Percentiles rank a stretch among this genome's conserved stretches.
Evolutionary conservation across 371 early-diverging fungal species (phyloP).

Genomic region (Apophysomyces ossiformis): DNA sequence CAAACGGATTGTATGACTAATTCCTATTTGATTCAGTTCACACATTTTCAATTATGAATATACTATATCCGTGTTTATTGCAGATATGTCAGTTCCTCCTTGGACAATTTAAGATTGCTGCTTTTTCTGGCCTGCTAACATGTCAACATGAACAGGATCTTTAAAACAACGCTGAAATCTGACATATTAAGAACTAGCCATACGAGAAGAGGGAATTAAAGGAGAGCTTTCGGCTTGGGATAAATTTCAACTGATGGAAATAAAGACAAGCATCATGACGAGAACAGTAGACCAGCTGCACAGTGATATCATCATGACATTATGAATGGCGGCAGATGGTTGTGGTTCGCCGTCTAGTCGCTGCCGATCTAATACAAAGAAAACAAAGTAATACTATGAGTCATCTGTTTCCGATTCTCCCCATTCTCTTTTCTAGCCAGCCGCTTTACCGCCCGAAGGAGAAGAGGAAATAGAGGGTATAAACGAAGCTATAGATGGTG

Average conservation of each 20-base stretch:
- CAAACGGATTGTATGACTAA: too few relatives aligned
- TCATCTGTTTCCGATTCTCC: too few relatives aligned
- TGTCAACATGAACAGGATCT: too few relatives aligned
- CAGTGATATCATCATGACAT: neutral
- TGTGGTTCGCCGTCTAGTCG: neutral
- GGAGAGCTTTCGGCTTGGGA: neutral
- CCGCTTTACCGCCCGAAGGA: neutral
- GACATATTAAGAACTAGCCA: too few relatives aligned
- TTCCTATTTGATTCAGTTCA: too few relatives aligned
- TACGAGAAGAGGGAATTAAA: too few relatives aligned
- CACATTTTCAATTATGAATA: too few relatives aligned
- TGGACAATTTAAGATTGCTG: too few relatives aligned
- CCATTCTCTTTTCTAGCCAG: too few relatives aligned
- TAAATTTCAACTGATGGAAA: neutral
- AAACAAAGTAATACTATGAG: too few relatives aligned
- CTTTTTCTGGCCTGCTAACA: too few relatives aligned
- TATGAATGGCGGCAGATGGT: neutral
- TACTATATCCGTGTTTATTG: slow-evolving; percentile 6
- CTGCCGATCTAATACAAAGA: neutral
- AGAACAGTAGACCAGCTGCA: neutral
- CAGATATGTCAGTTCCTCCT: slow-evolving; percentile 12
- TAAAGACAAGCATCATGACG: neutral
- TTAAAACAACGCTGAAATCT: too few relatives aligned
- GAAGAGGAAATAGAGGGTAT: neutral
- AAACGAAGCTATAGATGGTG: neutral